Conservation (phyloP, 1,284 basidiomycete genomes). For the Exobasidium rhododendri region DNA sequence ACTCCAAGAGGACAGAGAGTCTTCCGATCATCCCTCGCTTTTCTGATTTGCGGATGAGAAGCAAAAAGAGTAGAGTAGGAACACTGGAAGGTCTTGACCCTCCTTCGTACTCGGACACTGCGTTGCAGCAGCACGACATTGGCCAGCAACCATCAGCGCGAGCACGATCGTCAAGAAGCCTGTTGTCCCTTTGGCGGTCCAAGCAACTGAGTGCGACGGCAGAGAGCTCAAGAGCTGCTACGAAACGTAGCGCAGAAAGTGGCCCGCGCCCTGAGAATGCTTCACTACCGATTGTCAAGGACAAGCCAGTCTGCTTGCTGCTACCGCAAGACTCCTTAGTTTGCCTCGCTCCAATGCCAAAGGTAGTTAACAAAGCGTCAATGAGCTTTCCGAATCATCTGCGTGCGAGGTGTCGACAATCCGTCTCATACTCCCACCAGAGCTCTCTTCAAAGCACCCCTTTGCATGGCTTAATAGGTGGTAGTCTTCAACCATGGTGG, state of each 20-base stretch:
- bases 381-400: not conserved
- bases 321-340: no score
- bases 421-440: not conserved
- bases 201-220: no score
- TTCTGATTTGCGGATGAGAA: not conserved
- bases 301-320: no score
- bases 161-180: not conserved
- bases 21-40: not conserved
- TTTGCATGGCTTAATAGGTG: no score
- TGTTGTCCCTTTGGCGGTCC: no score
- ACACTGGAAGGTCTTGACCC: not conserved
- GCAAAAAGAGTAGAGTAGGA: not conserved
- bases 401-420: not conserved
- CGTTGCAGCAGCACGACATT: not conserved
- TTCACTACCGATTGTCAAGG: no score
- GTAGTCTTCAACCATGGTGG: not conserved
- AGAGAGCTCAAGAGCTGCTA: no score
- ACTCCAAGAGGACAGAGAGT: not conserved
- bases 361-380: not conserved
- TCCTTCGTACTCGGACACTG: not conserved
- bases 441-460: not conserved
- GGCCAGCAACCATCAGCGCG: not conserved
- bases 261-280: no score
- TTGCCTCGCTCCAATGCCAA: not conserved
- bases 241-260: no score